Evolutionary conservation across 192 early-diverging fungal genomes (phyloP).

Genomic region (Backusella circina): DNA sequence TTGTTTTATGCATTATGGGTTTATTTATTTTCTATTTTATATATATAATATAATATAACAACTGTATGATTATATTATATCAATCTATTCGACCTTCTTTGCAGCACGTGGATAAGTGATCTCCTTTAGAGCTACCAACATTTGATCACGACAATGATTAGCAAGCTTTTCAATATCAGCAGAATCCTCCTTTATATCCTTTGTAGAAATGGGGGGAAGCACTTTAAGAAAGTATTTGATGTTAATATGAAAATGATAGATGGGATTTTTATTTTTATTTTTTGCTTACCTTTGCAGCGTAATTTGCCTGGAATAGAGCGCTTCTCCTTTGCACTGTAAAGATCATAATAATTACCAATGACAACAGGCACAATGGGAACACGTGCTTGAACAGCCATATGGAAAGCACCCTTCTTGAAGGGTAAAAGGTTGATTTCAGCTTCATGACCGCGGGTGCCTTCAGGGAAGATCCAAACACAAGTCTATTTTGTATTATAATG

Average conservation of each 20-base stretch:
- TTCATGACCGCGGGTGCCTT: slow-evolving; percentile 83
- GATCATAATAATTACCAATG: slow-evolving; percentile 62
- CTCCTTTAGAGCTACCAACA: slow-evolving; percentile 50
- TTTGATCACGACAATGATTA: slow-evolving; percentile 42
- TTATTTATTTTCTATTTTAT: not conserved
- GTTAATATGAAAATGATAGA: too few relatives aligned
- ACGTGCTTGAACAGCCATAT: slow-evolving; percentile 80
- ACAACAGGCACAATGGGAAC: slow-evolving; percentile 90
- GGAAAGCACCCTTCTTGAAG: slow-evolving; percentile 98
- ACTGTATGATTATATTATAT: not conserved
- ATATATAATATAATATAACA: too few relatives aligned
- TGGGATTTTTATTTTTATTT: too few relatives aligned
- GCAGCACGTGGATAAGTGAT: slow-evolving; percentile 33
- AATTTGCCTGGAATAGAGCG: slow-evolving; percentile 51
- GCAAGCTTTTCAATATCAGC: slow-evolving; percentile 47
- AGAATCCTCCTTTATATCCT: slow-evolving; percentile 31
- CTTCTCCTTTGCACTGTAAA: slow-evolving; percentile 52
- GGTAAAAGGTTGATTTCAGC: slow-evolving; percentile 70
- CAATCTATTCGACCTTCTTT: not conserved
- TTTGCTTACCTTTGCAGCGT: not conserved
- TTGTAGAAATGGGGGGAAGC: slow-evolving; percentile 49
- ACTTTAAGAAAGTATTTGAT: slow-evolving; percentile 17
- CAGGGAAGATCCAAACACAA: slow-evolving; percentile 85
- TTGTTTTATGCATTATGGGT: not conserved
- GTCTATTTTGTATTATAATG: slow-evolving; percentile 33